Evolutionary conservation across 805 yeast genomes (phyloP).

Genomic region (Wickerhamomyces mucosus): DNA sequence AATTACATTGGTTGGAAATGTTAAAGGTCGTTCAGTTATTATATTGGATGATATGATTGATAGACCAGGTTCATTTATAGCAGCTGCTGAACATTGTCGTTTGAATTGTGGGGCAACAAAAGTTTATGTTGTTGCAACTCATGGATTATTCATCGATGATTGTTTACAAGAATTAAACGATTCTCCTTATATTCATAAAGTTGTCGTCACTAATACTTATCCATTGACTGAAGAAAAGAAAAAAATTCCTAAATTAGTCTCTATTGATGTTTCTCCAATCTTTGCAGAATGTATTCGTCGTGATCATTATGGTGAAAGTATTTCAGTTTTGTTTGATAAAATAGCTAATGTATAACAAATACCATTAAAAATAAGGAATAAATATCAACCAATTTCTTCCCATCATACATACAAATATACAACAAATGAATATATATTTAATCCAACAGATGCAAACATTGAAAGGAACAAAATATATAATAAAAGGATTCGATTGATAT

Average conservation of each 20-base stretch:
- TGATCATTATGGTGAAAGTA: slow-evolving; percentile 97
- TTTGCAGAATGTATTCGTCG: slow-evolving; percentile 98
- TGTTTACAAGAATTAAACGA: slow-evolving; percentile 73
- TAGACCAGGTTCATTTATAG: slow-evolving; percentile 85
- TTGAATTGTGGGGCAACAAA: slow-evolving; percentile 92
- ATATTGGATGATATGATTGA: slow-evolving; percentile 96
- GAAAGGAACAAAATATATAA: too few species aligned
- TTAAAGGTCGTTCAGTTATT: slow-evolving; percentile 82
- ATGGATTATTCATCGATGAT: slow-evolving; percentile 85
- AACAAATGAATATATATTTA: background rate
- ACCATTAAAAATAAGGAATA: background rate
- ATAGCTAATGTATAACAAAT: slow-evolving; percentile 40
- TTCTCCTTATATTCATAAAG: slow-evolving; percentile 77
- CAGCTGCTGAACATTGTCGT: slow-evolving; percentile 97
- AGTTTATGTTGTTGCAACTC: slow-evolving; percentile 89
- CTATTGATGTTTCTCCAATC: slow-evolving; percentile 89
- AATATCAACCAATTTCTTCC: background rate
- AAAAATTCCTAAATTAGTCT: slow-evolving; percentile 60
- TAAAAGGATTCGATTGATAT: too few species aligned
- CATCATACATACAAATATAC: background rate
- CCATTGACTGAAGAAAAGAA: slow-evolving; percentile 66
- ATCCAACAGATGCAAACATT: too few species aligned
- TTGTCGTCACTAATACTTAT: slow-evolving; percentile 93
- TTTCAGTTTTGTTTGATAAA: slow-evolving; percentile 86
- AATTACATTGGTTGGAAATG: slow-evolving; percentile 95